Conservation (phyloP, 176 grass and related monocot genomes). For the Eragrostis nindensis region DNA sequence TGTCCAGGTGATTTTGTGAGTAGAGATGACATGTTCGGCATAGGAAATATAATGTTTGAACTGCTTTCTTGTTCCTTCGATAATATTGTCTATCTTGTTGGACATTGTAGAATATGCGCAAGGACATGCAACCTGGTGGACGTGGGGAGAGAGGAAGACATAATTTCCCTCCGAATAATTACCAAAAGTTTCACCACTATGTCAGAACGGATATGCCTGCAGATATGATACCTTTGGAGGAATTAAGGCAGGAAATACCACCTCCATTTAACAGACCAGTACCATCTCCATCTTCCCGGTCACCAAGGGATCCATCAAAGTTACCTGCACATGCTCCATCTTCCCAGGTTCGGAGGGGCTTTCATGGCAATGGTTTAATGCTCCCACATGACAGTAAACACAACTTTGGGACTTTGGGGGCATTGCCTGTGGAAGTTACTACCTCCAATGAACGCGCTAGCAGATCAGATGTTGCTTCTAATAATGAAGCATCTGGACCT, state of each 20-base stretch:
- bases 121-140: constrained; percentile 48
- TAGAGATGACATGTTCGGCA: neutral
- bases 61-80: constrained; percentile 9
- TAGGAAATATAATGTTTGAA: neutral
- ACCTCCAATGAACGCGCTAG: constrained; percentile 38
- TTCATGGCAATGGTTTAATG: constrained; percentile 52
- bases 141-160: constrained; percentile 57
- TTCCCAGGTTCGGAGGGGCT: constrained; percentile 33
- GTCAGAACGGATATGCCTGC: constrained; percentile 38
- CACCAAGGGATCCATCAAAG: constrained; percentile 44
- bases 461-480: constrained; percentile 40
- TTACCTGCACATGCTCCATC: constrained; percentile 37
- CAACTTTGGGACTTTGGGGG: constrained; percentile 57
- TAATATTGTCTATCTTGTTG: constrained; percentile 39
- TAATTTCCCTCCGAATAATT: constrained; percentile 43
- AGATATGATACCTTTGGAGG: constrained; percentile 43
- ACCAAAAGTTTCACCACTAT: constrained; percentile 44
- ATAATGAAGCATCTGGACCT: constrained; percentile 38
- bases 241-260: constrained; percentile 49
- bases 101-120: constrained; percentile 55
- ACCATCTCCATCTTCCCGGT: constrained; percentile 30
- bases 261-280: constrained; percentile 24
- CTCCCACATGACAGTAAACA: constrained; percentile 47
- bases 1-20: neutral
- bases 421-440: constrained; percentile 44